Base-by-base conservation (phyloP, 129 eudicot species). In the Artemisia tridentata region DNA sequence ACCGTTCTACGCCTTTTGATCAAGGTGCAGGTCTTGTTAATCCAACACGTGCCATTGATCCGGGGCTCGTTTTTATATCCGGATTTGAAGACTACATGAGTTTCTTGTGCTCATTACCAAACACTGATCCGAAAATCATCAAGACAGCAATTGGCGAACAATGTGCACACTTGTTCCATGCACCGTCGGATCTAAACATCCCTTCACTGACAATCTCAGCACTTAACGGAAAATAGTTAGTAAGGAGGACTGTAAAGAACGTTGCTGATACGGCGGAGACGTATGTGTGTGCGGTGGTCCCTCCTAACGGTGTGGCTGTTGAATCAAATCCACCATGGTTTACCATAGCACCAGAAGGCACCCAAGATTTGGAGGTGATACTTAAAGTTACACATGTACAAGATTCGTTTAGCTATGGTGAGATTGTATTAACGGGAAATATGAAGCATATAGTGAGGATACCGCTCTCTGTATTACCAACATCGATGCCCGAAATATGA, bases 51-150 rank as follows among this genome's bases (percentile, higher is more conserved):
- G 96, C 96, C 59, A 47, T 84, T 49, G 89, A 95, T 65, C 99
- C 99, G 0, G 99, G 99, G 51, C 84, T 95, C 6, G 96, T 90
- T 31, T 77, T 95, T 65, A 67, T 69, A 7, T 81, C 93, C 66
- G 98, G 81, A 19, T 81, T 68, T 12, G 93, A 83, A 77, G 97
- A 95, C 69, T 95, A 95, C 74, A 81, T 95, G 74, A 88, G 78
- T 45, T 95, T 95, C 85, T 77, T 95, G 79, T 90, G 99, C 84
- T 87, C 99, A 12, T 83, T 95, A 34, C 97, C 99, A 7, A 90
- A 84, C 75, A 66, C 80, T 11, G 86, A 84, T 81, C 86, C 84
- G 11, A 69, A 73, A 73, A 52, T 69, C 68, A 74, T 95, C 66
- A 80, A 81, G 71, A 81, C 82, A 1, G 88, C 91, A 58, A 84